phyloP scores from a whole-genome alignment of 2,329 filamentous ascomycete genomes.

The Ophiocordyceps sinensis region DNA sequence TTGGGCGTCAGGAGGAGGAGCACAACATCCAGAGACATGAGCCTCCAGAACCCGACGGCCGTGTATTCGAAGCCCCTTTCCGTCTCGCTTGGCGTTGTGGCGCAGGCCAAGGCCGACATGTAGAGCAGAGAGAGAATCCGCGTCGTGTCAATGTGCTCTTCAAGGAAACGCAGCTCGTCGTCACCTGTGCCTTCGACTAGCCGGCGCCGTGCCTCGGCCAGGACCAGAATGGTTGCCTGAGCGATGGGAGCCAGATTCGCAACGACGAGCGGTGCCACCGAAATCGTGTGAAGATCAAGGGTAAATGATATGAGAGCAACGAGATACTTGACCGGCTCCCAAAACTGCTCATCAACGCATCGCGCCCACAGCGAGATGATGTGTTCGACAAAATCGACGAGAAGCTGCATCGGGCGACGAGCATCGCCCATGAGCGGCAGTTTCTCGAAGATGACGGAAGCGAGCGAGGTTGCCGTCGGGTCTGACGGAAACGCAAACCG shows the following conservation, averaged over 20 bases:
- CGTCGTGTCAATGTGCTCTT: slow-evolving; percentile 45
- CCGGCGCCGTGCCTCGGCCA: slow-evolving; percentile 42
- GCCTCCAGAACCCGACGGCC: slow-evolving; percentile 46
- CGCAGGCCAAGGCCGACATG: slow-evolving; percentile 45
- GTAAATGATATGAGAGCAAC: slow-evolving; percentile 50
- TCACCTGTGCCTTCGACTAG: slow-evolving; percentile 30
- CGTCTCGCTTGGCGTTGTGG: slow-evolving; percentile 19
- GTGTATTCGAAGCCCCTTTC: slow-evolving; percentile 15
- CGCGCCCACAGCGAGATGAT: slow-evolving; percentile 54
- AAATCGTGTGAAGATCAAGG: slow-evolving; percentile 44
- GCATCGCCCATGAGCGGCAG: slow-evolving; percentile 42
- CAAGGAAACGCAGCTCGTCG: slow-evolving; percentile 22
- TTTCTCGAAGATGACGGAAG: slow-evolving; percentile 52
- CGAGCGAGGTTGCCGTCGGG: slow-evolving; percentile 40
- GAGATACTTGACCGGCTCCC: slow-evolving; percentile 49
- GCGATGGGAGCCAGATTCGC: slow-evolving; percentile 39
- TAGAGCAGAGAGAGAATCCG: slow-evolving; percentile 54
- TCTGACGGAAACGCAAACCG: slow-evolving; percentile 51
- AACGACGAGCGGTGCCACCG: slow-evolving; percentile 44
- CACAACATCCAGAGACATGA: slow-evolving; percentile 51
- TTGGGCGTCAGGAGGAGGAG: slow-evolving; percentile 53
- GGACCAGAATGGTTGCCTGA: slow-evolving; percentile 44
- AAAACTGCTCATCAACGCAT: slow-evolving; percentile 49
- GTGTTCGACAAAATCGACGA: slow-evolving; percentile 48
- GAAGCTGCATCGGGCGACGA: slow-evolving; percentile 36